A percentile compares a stretch with the other conserved stretches of the same genome.
Conservation (phyloP, 768 basidiomycete genomes). For the button mushroom (Agaricus bisporus) region DNA sequence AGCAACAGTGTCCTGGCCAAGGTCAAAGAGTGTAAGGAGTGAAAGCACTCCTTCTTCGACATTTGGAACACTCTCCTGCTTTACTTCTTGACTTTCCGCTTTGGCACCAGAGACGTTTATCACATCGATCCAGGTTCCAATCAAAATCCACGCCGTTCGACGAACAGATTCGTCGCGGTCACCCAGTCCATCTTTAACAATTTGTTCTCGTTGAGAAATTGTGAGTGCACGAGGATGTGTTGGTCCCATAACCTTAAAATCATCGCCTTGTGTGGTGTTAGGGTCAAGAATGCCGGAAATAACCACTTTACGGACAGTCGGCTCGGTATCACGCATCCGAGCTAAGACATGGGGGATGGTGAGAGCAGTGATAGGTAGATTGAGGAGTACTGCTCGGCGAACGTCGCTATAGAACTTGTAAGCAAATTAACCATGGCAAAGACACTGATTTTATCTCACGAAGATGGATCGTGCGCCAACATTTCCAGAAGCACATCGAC, state of each 20-base stretch:
- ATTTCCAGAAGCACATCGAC: conserved; percentile 61
- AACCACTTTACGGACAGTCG: conserved; percentile 64
- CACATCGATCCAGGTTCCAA: conserved; percentile 72
- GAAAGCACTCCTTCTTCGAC: conserved; percentile 34
- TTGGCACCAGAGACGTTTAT: conserved; percentile 28
- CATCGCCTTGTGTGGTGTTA: conserved; percentile 22
- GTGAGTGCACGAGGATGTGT: conserved; percentile 62
- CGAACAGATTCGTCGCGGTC: conserved; percentile 78
- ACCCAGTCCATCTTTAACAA: conserved; percentile 78
- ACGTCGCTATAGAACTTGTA: conserved; percentile 57
- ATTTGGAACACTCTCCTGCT: conserved; percentile 10
- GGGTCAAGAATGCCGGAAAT: conserved; percentile 54
- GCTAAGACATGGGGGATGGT: conserved; percentile 65
- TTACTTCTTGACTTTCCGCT: conserved; percentile 22
- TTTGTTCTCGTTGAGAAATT: conserved; percentile 67
- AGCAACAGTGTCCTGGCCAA: conserved; percentile 52
- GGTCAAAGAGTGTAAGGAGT: conserved; percentile 55
- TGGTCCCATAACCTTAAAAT: conserved; percentile 33
- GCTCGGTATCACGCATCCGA: conserved; percentile 77
- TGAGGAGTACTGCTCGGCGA: conserved; percentile 70
- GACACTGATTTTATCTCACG: conserved; percentile 41
- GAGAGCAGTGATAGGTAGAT: conserved; percentile 49
- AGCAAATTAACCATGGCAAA: background rate
- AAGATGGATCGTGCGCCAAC: conserved; percentile 64
- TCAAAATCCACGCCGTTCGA: conserved; percentile 62